Conservation (phyloP, 78 protist genomes). For the Dictyostelium citrinum region DNA sequence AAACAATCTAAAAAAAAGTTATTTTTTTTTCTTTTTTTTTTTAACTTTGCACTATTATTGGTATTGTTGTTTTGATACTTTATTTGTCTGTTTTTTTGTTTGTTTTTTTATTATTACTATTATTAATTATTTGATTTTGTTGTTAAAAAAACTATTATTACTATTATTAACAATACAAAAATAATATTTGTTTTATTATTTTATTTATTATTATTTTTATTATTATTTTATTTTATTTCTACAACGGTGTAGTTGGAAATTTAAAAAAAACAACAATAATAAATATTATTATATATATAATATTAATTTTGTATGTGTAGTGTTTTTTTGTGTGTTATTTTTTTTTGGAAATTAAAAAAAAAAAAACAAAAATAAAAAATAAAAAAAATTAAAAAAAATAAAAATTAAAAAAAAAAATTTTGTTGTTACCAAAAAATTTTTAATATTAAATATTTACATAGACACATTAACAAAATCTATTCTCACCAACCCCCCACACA, state of each 20-base stretch:
- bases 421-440: not conserved
- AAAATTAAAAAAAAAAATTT: too few species aligned
- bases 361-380: too few species aligned
- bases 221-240: too few species aligned
- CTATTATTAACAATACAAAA: not conserved
- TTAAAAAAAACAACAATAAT: too few species aligned
- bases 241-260: not conserved
- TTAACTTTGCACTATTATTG: not conserved
- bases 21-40: too few species aligned
- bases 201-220: too few species aligned
- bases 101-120: too few species aligned
- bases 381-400: too few species aligned
- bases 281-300: too few species aligned
- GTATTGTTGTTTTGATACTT: not conserved
- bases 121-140: not conserved
- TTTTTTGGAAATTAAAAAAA: too few species aligned
- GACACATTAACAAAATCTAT: not conserved
- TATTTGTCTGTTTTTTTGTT: not conserved
- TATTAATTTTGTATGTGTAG: too few species aligned
- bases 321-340: not conserved
- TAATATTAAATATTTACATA: not conserved
- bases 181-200: not conserved
- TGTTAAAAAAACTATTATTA: too few species aligned
- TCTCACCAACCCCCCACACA: not conserved
- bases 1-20: not conserved